Percentiles rank a stretch among this genome's conserved stretches.
Conservation (phyloP, 768 basidiomycete species). For the Lepiota brunneoincarnata region DNA sequence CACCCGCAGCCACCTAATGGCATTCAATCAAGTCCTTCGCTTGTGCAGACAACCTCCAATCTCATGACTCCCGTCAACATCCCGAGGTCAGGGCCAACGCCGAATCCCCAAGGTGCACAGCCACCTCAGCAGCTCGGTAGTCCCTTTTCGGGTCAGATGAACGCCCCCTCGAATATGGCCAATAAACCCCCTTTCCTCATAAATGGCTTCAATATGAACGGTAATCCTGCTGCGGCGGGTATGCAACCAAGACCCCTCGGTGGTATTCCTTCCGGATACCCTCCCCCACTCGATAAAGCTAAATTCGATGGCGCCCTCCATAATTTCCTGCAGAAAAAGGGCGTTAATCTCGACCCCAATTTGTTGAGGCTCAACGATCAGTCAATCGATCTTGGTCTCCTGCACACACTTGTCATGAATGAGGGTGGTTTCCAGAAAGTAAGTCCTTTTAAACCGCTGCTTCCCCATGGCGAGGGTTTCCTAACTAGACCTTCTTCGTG, state of each 20-base stretch:
- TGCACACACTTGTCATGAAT: conserved; percentile 58
- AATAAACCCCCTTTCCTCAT: conserved; percentile 9
- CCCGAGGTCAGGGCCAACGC: conserved; percentile 7
- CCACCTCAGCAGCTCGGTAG: conserved; percentile 12
- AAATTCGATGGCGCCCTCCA: conserved; percentile 54
- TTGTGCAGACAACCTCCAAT: conserved; percentile 9
- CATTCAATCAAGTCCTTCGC: conserved; percentile 4
- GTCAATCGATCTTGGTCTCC: conserved; percentile 53
- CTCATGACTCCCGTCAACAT: conserved; percentile 4
- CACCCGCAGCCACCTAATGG: conserved; percentile 6
- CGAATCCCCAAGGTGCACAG: conserved; percentile 9
- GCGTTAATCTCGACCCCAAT: conserved; percentile 36
- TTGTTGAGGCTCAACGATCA: conserved; percentile 50
- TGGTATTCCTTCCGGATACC: conserved; percentile 12
- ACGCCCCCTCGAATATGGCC: conserved; percentile 9
- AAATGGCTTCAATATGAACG: conserved; percentile 1
- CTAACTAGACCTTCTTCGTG: background rate
- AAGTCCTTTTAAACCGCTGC: conserved; percentile 15
- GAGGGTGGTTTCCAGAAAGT: conserved; percentile 54
- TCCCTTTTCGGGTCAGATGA: conserved; percentile 7
- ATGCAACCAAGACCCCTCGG: conserved; percentile 8
- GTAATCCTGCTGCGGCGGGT: background rate
- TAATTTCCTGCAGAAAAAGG: conserved; percentile 42
- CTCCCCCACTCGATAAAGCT: conserved; percentile 45
- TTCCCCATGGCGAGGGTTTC: background rate